phyloP scores from a whole-genome alignment of 1,284 basidiomycete genomes.

The Phylloporus sp. region DNA sequence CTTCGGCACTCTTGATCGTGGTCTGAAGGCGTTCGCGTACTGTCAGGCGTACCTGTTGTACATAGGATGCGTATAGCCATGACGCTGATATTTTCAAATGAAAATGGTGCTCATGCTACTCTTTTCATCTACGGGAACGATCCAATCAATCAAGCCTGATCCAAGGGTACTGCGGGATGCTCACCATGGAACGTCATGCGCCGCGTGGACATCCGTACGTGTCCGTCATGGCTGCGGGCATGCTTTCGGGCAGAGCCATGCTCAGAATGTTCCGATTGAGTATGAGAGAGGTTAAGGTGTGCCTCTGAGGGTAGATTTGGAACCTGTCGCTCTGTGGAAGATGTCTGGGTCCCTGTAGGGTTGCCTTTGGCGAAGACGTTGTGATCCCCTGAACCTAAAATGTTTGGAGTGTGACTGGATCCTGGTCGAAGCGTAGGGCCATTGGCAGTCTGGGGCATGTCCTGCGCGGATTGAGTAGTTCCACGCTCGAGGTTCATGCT shows the following conservation, averaged over 20 bases:
- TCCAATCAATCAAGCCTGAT: slow-evolving; percentile 37
- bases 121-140: slow-evolving; percentile 38
- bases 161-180: not conserved
- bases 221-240: slow-evolving; percentile 9
- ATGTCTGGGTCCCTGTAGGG: no score
- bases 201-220: slow-evolving; percentile 18
- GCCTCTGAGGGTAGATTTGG: no score
- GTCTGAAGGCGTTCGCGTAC: slow-evolving; percentile 54
- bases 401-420: no score
- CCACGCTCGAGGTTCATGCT: not conserved
- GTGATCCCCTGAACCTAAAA: no score
- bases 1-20: slow-evolving; percentile 50
- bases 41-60: slow-evolving; percentile 38
- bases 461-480: not conserved
- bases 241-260: not conserved
- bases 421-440: slow-evolving; percentile 5
- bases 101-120: slow-evolving; percentile 18
- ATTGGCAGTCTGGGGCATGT: no score
- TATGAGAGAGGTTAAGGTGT: not conserved
- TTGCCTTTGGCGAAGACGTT: no score
- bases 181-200: slow-evolving; percentile 8
- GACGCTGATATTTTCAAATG: not conserved
- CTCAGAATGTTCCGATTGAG: not conserved
- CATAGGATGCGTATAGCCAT: slow-evolving; percentile 5
- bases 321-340: no score